Conservation (phyloP, 768 basidiomycete species). For the Boletus reticuloceps region DNA sequence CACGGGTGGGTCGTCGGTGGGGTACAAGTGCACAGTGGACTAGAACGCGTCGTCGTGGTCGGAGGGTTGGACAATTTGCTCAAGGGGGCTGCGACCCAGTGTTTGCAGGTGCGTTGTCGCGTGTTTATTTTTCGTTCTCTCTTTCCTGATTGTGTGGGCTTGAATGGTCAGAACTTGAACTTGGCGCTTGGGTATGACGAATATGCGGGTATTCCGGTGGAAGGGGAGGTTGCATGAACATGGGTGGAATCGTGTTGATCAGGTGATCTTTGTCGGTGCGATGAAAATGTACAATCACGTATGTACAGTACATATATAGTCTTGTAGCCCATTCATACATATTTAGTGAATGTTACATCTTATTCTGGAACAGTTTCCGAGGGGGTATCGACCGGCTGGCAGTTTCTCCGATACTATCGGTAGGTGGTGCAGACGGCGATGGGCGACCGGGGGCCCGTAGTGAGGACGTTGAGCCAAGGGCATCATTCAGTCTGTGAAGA, state of each 20-base stretch:
- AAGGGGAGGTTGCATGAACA: slow-evolving; percentile 7
- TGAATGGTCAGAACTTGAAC: slow-evolving; percentile 84
- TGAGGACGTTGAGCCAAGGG: no score
- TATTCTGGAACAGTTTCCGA: no score
- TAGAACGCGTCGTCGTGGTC: slow-evolving; percentile 91
- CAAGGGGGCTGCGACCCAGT: slow-evolving; percentile 99
- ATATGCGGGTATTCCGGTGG: slow-evolving; percentile 67
- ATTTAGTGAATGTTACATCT: background rate
- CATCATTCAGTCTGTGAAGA: no score
- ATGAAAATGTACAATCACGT: background rate
- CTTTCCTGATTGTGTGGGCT: background rate
- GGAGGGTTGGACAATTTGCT: slow-evolving; percentile 95
- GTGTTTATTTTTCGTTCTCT: no score
- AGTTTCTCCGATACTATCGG: no score
- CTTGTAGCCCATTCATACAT: background rate
- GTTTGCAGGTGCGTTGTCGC: slow-evolving; percentile 71
- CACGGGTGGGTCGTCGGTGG: slow-evolving; percentile 94
- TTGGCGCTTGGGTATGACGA: slow-evolving; percentile 86
- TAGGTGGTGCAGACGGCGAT: no score
- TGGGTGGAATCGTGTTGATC: background rate
- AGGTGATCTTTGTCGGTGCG: background rate
- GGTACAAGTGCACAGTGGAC: slow-evolving; percentile 86
- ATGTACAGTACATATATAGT: background rate
- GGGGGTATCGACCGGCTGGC: no score
- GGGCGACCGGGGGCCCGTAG: no score